Percentiles rank a stretch among this genome's conserved stretches.
Conservation (phyloP, 768 basidiomycete species). For the Lactarius evosmus region DNA sequence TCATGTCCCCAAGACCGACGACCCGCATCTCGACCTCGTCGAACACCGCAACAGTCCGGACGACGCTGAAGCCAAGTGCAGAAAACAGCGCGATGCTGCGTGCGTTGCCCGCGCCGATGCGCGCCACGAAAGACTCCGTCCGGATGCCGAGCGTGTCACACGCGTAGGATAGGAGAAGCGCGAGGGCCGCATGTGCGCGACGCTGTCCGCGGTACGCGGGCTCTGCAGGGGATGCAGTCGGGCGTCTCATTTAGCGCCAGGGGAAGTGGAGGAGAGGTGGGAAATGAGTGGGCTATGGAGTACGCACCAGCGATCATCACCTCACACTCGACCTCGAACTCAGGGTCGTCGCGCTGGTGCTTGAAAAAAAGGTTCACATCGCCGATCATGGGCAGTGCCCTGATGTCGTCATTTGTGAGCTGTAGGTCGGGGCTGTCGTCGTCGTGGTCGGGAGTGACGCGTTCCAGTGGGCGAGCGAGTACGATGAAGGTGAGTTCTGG, state of each 20-base stretch:
- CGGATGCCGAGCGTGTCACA: slow-evolving; percentile 43
- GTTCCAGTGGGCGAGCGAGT: slow-evolving; percentile 45
- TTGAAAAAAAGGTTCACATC: slow-evolving; percentile 91
- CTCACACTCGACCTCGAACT: slow-evolving; percentile 77
- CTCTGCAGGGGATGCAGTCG: slow-evolving; percentile 43
- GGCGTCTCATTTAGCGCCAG: too few species aligned
- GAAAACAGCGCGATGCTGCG: slow-evolving; percentile 72
- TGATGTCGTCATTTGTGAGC: slow-evolving; percentile 33
- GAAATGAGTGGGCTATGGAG: neutral
- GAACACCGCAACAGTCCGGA: slow-evolving; percentile 70
- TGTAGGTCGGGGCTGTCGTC: neutral
- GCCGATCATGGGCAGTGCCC: slow-evolving; percentile 68
- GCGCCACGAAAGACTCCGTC: slow-evolving; percentile 54
- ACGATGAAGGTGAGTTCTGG: slow-evolving; percentile 88
- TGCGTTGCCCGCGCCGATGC: slow-evolving; percentile 66
- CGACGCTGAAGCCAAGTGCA: slow-evolving; percentile 69
- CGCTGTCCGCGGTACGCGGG: slow-evolving; percentile 66
- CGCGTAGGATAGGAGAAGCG: slow-evolving; percentile 65
- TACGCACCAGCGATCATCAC: slow-evolving; percentile 86
- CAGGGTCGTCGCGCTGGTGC: slow-evolving; percentile 38
- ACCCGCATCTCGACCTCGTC: slow-evolving; percentile 78
- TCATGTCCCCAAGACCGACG: neutral
- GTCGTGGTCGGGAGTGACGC: neutral
- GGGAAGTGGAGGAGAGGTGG: neutral
- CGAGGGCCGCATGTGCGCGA: slow-evolving; percentile 57